These are phyloP conservation scores for Malassezia nana DNA, from an alignment of 1,284 basidiomycete species.

Conservation along the genomic window DNA sequence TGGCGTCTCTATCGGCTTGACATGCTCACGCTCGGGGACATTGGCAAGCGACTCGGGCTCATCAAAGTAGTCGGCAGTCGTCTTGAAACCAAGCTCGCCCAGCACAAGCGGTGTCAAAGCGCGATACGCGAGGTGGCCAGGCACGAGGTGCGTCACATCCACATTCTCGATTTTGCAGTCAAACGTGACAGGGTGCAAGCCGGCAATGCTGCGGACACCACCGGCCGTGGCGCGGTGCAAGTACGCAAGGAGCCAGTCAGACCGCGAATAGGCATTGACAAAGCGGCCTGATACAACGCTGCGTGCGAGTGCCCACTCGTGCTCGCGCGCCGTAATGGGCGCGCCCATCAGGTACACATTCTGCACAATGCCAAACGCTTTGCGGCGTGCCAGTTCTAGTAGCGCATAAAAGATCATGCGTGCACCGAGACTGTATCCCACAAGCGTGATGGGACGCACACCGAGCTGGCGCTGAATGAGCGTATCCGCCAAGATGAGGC, in stretches of 20 bases:
- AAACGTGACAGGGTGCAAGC: constrained; percentile 41
- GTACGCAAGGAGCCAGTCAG: constrained; percentile 47
- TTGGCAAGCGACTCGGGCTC: constrained; percentile 43
- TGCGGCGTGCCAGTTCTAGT: constrained; percentile 36
- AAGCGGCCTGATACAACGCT: constrained; percentile 43
- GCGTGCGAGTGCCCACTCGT: constrained; percentile 38
- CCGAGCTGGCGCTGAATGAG: constrained; percentile 40
- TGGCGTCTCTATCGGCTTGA: constrained; percentile 13
- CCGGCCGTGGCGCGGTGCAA: constrained; percentile 45
- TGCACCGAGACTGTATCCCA: constrained; percentile 45
- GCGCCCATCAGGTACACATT: constrained; percentile 47
- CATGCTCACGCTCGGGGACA: constrained; percentile 40
- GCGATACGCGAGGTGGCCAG: constrained; percentile 43
- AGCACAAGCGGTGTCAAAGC: constrained; percentile 45
- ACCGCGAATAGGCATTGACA: constrained; percentile 45
- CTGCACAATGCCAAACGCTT: constrained; percentile 45
- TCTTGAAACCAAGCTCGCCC: constrained; percentile 43
- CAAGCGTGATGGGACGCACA: constrained; percentile 46
- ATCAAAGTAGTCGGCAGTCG: constrained; percentile 48
- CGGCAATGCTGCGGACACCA: constrained; percentile 43
- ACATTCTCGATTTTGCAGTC: constrained; percentile 45
- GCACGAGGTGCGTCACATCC: constrained; percentile 44
- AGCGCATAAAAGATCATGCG: constrained; percentile 46
- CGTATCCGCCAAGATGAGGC: constrained; percentile 45
- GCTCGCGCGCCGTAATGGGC: constrained; percentile 39